Base-by-base conservation (phyloP, 495 filamentous ascomycete species). In the Polyplosphaeria fusca region DNA sequence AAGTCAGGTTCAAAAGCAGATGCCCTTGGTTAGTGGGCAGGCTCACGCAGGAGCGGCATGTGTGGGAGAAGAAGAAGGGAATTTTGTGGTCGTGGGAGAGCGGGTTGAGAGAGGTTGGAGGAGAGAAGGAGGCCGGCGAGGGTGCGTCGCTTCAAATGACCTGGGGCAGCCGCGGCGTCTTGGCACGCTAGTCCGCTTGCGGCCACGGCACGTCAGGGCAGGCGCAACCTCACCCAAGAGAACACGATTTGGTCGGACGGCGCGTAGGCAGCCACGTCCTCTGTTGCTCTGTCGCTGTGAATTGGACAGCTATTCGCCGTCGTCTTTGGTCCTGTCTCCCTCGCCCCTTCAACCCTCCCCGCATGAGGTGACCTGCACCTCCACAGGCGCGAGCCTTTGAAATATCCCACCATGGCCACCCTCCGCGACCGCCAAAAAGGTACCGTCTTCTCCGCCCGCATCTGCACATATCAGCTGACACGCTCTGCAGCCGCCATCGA, bases 341-440 rank as follows among this genome's bases (percentile, higher is more conserved):
- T 18, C 47, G 27, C 23, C 32, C 25, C 19, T 42, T 23, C 42
- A 9, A 22, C 24, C 35, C 30, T 30, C 46, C 41, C 19, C 52
- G 35, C 42, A 65, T 65, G 62, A 32, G 56, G 62, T 57, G 45
- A 44, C 52, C 39, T 58, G 49, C 44, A 58, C 27, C 22, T 39
- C 43, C 48, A 48, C 55, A 54, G 55, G 63, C 47, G 47, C 52
- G 42, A 32, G 30, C 56, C 24, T 42, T n/a, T n/a, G n/a, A 23
- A 23, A 62, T 20, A 20, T 38, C 38, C 2, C 63, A 76, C 68
- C 71, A 94, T 94, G 87, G 85, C 86, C 55, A 89, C 89, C 58
- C 80, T 98, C 67, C 85, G 93, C 71, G 93, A 96, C 78, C 89
- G 91, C 71, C 93, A 98, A 83, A 88, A 97, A 74, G 85, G 93